Evolutionary conservation across 1,284 basidiomycete genomes (phyloP), one percentile per base, ranked within the genome.

Genomic region (Sanghuangporus sanghuang): DNA sequence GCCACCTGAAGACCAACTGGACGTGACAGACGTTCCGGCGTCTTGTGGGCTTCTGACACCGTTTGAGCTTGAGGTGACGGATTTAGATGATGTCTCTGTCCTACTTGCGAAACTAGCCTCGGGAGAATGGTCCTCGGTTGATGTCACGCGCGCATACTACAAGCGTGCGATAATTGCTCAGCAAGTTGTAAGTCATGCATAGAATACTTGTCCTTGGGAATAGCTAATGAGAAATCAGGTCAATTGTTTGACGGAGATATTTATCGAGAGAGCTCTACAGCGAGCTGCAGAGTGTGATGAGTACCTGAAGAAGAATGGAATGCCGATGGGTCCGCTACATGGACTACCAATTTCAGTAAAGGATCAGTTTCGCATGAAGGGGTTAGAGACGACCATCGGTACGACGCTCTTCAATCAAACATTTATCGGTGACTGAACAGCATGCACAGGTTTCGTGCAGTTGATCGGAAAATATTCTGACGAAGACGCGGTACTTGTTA

Each of bases 111-210:
- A 81, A 57, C 72, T 90, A 3, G 78, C 79, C 14, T 72, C 67
- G 2, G 79, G 79, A 9, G 69, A 76, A 35, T 89, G 85, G 83
- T 81, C 85, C 2, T 80, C 87, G 8, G 78, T 87, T 1, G 82
- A 86, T 60, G 89, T 91, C 42, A 85, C 86, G 0, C 86, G 81
- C 3, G 88, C 92, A 0, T 93, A 89, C 73, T 85, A 85, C 72
- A 93, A 93, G 76, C 79, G 92, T 21, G 89, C 92, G 0, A 79
- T 90, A 56, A 75, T 93, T 56, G 92, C 92, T 0, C 92, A 94
- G 65, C 92, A 94, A 71, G 74, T 92, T 9, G 92, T 92, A 65
- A 71, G 87, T 52, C 57, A 42, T 38, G 44, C 42, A 16, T 4
- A 18, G 27, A 4, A 5, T 32, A 59, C 23, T 61, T 7, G 35